Evolutionary conservation across 2,329 filamentous ascomycete genomes (phyloP), one percentile per base, ranked within the genome.

Genomic region (Fusarium sp.): DNA sequence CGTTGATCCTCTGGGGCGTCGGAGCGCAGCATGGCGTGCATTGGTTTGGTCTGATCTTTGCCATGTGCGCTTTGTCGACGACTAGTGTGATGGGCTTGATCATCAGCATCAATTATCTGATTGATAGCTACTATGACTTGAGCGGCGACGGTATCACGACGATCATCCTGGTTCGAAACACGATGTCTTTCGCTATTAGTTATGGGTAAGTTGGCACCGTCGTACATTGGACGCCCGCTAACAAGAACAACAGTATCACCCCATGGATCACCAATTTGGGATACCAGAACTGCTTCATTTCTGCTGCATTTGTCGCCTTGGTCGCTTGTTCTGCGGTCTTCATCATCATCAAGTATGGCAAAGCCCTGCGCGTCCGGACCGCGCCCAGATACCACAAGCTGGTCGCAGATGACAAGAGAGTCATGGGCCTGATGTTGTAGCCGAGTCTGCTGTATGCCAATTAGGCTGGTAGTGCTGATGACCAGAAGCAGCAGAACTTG

Each of bases 331-430:
- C 81, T 30, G 80, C 79, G 16, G 80, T 82, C 70, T 75, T 86
- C 13, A 47, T 82, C 2, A 82, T 87, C 70, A 81, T 87, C 13
- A 83, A 79, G 68, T 87, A 78, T 61, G 86, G 86, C 2, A 79
- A 79, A 67, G 40, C 24, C 4, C 53, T 78, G 10, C 69, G 78
- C 6, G 48, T 61, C 12, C 64, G 54, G 29, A 75, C 65, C 18
- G 63, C 71, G 3, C 9, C 32, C 2, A 65, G 65, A 16, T 75
- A 72, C 20, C 49, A 47, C 30, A 51, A 66, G 24, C 32, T 75
- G n/a, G 71, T 71, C 0, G 40, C 46, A 16, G 44, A 42, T 5
- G 67, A 70, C 14, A 68, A 61, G 25, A 37, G 44, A n/a, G 55
- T 47, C 3, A 32, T 30, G 12, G 61, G 55, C 7, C 32, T 66